Evolutionary conservation across 345 rosid genomes (phyloP).

Genomic region (Reutealis trisperma): DNA sequence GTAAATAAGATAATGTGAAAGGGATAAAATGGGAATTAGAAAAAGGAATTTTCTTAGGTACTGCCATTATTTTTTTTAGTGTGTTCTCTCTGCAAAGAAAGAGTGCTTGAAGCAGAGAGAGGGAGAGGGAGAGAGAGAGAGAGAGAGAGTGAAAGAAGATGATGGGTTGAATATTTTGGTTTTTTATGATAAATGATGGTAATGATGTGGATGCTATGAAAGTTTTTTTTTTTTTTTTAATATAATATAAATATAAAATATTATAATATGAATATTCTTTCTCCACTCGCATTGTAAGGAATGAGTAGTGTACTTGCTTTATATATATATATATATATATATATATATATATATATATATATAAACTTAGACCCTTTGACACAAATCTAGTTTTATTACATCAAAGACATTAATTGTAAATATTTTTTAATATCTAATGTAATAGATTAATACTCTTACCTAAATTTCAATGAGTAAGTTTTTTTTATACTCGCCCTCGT

Average conservation of each 20-base stretch:
- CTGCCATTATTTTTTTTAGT: background rate
- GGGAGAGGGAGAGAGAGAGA: background rate
- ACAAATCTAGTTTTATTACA: too few species aligned
- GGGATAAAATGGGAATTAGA: conserved; percentile 57
- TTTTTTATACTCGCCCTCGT: too few species aligned
- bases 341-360: too few species aligned
- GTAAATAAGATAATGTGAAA: conserved; percentile 34
- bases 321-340: too few species aligned
- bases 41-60: background rate
- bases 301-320: too few species aligned
- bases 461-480: too few species aligned
- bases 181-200: background rate
- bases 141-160: background rate
- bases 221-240: background rate
- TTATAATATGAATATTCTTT: background rate
- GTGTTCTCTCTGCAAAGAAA: background rate
- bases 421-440: too few species aligned
- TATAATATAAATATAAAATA: background rate
- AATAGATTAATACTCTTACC: too few species aligned
- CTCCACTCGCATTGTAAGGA: background rate
- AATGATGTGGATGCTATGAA: conserved; percentile 14
- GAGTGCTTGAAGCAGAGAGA: background rate
- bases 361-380: too few species aligned
- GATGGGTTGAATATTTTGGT: background rate
- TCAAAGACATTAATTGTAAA: too few species aligned